phyloP scores from a whole-genome alignment of 2,329 filamentous ascomycete genomes.

The Zymoseptoria passerinii region DNA sequence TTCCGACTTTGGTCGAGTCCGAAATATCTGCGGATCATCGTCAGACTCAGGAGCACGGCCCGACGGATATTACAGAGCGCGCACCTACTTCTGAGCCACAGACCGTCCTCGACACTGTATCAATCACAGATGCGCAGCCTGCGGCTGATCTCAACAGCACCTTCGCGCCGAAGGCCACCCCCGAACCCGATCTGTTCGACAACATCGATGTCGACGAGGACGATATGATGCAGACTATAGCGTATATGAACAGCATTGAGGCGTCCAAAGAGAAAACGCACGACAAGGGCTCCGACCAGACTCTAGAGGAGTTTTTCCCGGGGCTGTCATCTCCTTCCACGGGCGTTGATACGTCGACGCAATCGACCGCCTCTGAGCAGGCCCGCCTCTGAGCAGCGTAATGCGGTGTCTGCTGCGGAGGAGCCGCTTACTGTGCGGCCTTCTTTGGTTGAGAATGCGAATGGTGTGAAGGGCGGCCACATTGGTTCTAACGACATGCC shows the following conservation, averaged over 20 bases:
- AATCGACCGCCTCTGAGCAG: too few species aligned
- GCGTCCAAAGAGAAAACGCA: background rate
- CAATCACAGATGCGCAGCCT: background rate
- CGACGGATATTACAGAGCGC: background rate
- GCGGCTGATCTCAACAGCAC: background rate
- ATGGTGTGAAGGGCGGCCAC: background rate
- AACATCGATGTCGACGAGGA: background rate
- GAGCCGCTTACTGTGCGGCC: background rate
- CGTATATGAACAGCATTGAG: background rate
- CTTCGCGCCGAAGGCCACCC: background rate
- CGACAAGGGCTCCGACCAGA: background rate
- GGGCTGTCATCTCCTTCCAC: background rate
- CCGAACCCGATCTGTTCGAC: background rate
- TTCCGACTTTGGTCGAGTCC: too few species aligned
- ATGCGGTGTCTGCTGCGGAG: background rate
- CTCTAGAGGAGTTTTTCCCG: background rate
- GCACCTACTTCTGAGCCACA: background rate
- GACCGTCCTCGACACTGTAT: background rate
- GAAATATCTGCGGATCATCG: too few species aligned
- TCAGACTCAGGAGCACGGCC: background rate
- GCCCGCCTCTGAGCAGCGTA: background rate
- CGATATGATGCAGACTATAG: background rate
- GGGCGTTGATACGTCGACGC: background rate
- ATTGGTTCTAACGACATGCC: background rate
- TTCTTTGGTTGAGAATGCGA: background rate